These are phyloP conservation scores for Priceomyces carsonii DNA, from an alignment of 805 yeast genomes.

Conservation along the genomic window DNA sequence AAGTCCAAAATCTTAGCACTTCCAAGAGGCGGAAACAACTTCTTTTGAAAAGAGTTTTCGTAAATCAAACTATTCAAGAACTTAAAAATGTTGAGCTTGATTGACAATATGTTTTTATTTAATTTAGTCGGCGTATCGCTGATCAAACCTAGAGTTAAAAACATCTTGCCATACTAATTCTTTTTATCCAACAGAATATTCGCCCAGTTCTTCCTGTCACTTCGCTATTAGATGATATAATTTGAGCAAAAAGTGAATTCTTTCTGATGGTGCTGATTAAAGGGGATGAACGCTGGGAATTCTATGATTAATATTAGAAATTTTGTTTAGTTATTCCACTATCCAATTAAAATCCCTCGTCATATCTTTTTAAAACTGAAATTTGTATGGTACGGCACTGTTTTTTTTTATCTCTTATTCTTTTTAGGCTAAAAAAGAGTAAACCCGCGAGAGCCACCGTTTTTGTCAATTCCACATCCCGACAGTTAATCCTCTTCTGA, in stretches of 20 bases:
- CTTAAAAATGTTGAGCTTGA: slow-evolving; percentile 18
- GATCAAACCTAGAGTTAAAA: slow-evolving; percentile 8
- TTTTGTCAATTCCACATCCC: too few species aligned
- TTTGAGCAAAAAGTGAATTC: too few species aligned
- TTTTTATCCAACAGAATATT: not conserved
- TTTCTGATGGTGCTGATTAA: too few species aligned
- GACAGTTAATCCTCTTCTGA: too few species aligned
- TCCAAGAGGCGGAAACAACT: slow-evolving; percentile 17
- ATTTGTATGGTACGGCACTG: slow-evolving; percentile 4
- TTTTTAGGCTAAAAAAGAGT: too few species aligned
- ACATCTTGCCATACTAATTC: slow-evolving; percentile 6
- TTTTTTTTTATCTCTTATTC: too few species aligned
- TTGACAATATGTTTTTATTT: slow-evolving; percentile 13
- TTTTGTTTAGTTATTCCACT: slow-evolving; percentile 1
- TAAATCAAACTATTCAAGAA: slow-evolving; percentile 20
- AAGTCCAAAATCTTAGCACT: slow-evolving; percentile 8
- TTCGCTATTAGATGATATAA: too few species aligned
- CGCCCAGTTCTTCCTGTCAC: not conserved
- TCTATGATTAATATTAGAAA: slow-evolving; percentile 2
- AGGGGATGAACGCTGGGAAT: too few species aligned
- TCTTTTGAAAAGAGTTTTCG: slow-evolving; percentile 8
- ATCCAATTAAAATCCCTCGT: slow-evolving; percentile 4
- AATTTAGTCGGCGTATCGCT: slow-evolving; percentile 9
- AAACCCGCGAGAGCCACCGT: too few species aligned
- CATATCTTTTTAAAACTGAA: slow-evolving; percentile 4